These are phyloP conservation scores for Candida palmyrensis DNA, from an alignment of 805 yeast genomes.

Conservation along the genomic window DNA sequence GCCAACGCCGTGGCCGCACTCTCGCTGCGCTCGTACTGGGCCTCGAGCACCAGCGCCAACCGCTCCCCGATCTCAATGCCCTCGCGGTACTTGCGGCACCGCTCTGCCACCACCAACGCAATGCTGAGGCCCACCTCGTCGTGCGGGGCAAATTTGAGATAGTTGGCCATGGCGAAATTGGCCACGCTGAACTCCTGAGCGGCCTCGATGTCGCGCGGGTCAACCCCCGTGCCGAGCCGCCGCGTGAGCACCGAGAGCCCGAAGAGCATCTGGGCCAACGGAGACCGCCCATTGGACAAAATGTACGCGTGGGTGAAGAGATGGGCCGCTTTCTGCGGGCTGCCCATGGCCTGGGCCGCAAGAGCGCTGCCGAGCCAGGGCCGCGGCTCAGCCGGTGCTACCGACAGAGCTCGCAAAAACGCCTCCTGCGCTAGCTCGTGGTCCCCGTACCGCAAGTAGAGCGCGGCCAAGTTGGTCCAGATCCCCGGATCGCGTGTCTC, in stretches of 20 bases:
- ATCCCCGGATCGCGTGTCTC: conserved; percentile 61
- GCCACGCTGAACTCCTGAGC: conserved; percentile 65
- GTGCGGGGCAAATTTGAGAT: conserved; percentile 55
- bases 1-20: conserved; percentile 39
- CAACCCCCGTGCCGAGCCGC: conserved; percentile 34
- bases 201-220: conserved; percentile 51
- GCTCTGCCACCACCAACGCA: conserved; percentile 57
- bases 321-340: conserved; percentile 44
- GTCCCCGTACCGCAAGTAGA: conserved; percentile 69
- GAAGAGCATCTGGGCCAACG: conserved; percentile 66
- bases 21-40: conserved; percentile 50
- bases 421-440: conserved; percentile 67
- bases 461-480: conserved; percentile 80
- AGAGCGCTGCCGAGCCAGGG: conserved; percentile 91
- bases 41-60: conserved; percentile 48
- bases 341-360: conserved; percentile 46
- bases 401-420: conserved; percentile 67
- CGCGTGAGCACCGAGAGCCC: conserved; percentile 54
- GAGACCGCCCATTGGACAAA: conserved; percentile 68
- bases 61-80: conserved; percentile 47
- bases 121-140: conserved; percentile 55
- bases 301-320: conserved; percentile 75
- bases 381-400: conserved; percentile 68
- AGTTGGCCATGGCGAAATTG: conserved; percentile 60
- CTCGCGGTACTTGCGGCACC: conserved; percentile 55